Evolutionary conservation across 139 green algal species (phyloP).

Genomic region (Yamagishiella unicocca): DNA sequence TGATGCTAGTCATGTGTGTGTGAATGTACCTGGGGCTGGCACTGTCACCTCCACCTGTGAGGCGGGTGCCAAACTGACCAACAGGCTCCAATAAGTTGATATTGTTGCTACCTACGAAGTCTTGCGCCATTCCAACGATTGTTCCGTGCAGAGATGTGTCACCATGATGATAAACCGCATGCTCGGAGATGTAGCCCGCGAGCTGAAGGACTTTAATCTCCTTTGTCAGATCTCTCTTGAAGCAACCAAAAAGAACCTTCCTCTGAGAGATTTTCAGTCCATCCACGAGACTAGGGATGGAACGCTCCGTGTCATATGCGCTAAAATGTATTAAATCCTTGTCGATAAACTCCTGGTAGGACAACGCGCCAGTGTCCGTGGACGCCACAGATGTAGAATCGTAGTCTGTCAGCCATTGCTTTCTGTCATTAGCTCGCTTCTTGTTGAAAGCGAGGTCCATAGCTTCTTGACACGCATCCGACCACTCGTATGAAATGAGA

Average conservation of each 20-base stretch:
- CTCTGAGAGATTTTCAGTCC: conserved; percentile 45
- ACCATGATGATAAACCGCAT: conserved; percentile 47
- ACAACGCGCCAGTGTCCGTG: neutral
- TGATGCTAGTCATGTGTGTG: neutral
- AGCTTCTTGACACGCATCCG: neutral
- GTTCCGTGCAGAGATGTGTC: conserved; percentile 39
- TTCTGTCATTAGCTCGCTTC: conserved; percentile 43
- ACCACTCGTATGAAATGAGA: neutral
- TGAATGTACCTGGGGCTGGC: conserved; percentile 53
- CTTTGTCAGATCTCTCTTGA: neutral
- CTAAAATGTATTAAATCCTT: conserved; percentile 49
- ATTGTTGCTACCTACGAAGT: conserved; percentile 56
- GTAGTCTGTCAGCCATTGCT: conserved; percentile 24
- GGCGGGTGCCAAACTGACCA: conserved; percentile 46
- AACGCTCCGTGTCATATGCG: conserved; percentile 20
- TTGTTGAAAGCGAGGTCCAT: conserved; percentile 46
- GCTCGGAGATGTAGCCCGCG: conserved; percentile 24
- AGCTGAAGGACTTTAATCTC: conserved; percentile 50
- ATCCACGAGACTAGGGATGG: conserved; percentile 36
- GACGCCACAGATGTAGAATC: neutral
- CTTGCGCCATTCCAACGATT: conserved; percentile 54
- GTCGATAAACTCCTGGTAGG: conserved; percentile 43
- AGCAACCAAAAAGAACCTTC: conserved; percentile 39
- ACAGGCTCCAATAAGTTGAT: conserved; percentile 39
- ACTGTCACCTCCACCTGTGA: conserved; percentile 23